Evolutionary conservation across 164 flowering plant genomes (phyloP), one percentile per base, ranked within the genome.

Genomic region (Macadamia tetraphylla): DNA sequence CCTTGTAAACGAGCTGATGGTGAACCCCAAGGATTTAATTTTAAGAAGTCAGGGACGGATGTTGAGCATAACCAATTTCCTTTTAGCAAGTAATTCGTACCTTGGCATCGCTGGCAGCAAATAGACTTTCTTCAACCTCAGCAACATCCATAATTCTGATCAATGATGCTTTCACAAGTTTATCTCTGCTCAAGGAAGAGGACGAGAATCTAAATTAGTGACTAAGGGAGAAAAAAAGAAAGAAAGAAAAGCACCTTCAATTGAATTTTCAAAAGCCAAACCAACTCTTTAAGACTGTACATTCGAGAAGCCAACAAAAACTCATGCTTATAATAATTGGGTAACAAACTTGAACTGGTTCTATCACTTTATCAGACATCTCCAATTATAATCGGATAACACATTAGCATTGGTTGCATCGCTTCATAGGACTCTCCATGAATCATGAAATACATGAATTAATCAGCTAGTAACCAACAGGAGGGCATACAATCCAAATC

Each of bases 31-130:
- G 32, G 31, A 11, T 35, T 32, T 1, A 6, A 10, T 66, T 18
- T n/a, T 31, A n/a, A 56, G 60, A 59, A 9, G 58, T 14, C 2
- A 15, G 42, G 11, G 42, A 4, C 1, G 46, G 12, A 3, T 14
- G 57, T 14, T 53, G 3, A 53, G 15, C 40, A 53, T 1, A 11
- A 15, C 7, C 49, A 35, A 35, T 17, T 40, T 10, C 60, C 9
- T 58, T 52, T 62, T 35, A 40, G 51, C 35, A 69, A 56, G 15
- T 52, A 17, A 72, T 53, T 23, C 13, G 66, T 83, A 92, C 99
- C 99, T 92, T 95, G 70, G 98, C 93, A 84, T 92, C 98, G 43
- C 88, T 83, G 43, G 86, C 82, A 3, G 94, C 86, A 71, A 91
- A 85, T 15, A 87, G 70, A 70, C 68, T 87, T 71, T 92, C 99